Evolutionary conservation across 2,329 filamentous ascomycete species (phyloP).

Genomic region (Thyridium curvatum): DNA sequence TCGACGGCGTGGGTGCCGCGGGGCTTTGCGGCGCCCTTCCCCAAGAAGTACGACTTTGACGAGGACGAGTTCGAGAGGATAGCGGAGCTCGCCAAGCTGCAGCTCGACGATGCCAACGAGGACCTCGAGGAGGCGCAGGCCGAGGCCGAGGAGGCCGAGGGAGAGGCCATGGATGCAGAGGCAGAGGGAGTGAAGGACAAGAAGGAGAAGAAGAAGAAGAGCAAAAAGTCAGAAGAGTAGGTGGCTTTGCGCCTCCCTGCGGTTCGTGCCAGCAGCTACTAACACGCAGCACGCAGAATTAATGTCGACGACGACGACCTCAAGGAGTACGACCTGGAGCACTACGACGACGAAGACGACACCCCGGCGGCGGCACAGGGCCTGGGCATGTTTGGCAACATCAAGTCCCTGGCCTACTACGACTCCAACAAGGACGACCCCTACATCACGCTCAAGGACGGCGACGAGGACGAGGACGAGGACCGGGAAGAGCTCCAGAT

Average conservation of each 20-base stretch:
- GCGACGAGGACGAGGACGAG: conserved; percentile 70
- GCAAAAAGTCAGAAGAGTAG: conserved; percentile 28
- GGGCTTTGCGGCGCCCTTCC: conserved; percentile 70
- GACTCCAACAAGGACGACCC: conserved; percentile 91
- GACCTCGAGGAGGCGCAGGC: conserved; percentile 67
- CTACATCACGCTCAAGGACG: conserved; percentile 82
- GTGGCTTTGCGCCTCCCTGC: conserved; percentile 16
- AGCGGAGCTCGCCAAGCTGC: conserved; percentile 65
- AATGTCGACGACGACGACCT: conserved; percentile 73
- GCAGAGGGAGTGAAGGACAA: conserved; percentile 13
- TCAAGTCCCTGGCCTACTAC: conserved; percentile 91
- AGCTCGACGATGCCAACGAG: conserved; percentile 87
- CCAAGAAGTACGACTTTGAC: conserved; percentile 68
- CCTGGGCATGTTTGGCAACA: conserved; percentile 91
- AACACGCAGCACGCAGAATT: conserved; percentile 26
- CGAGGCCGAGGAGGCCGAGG: conserved; percentile 13
- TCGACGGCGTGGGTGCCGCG: conserved; percentile 70
- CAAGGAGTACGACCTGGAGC: conserved; percentile 91
- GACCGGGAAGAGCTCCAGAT: conserved; percentile 94
- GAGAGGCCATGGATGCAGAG: conserved; percentile 16
- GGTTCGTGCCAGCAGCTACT: background rate
- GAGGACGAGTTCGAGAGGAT: conserved; percentile 72
- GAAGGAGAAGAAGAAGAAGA: conserved; percentile 20
- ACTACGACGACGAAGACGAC: conserved; percentile 84
- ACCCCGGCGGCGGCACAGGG: conserved; percentile 56